These are phyloP conservation scores for Argentina anserina DNA, from an alignment of 306 rosid species.

Conservation along the genomic window DNA sequence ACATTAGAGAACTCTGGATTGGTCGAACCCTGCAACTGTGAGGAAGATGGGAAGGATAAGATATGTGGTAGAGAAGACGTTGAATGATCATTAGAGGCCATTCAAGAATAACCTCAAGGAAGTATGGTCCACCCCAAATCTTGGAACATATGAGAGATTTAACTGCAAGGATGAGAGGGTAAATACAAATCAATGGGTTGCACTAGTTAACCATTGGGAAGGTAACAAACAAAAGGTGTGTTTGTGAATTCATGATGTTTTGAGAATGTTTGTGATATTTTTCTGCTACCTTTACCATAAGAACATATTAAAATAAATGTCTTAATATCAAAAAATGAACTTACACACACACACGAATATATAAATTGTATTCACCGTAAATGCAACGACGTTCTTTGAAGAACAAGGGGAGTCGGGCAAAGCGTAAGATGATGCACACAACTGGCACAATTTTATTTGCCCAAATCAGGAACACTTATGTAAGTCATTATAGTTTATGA, in stretches of 20 bases:
- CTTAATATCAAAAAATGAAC: no score
- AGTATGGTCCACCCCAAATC: background rate
- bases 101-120: background rate
- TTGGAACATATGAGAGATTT: background rate
- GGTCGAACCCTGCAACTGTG: background rate
- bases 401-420: background rate
- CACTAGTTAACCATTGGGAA: background rate
- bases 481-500: background rate
- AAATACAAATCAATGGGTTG: background rate
- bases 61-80: background rate
- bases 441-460: background rate
- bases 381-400: background rate
- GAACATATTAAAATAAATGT: no score
- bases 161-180: background rate
- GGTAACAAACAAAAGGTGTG: background rate
- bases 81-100: background rate
- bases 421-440: background rate
- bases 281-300: no score
- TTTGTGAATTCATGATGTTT: background rate
- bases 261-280: no score
- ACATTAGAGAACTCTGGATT: background rate
- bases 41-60: background rate
- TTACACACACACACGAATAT: no score
- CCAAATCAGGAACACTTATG: background rate
- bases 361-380: no score